Conservation (phyloP, 164 flowering plant genomes). For the Litsea cubeba region DNA sequence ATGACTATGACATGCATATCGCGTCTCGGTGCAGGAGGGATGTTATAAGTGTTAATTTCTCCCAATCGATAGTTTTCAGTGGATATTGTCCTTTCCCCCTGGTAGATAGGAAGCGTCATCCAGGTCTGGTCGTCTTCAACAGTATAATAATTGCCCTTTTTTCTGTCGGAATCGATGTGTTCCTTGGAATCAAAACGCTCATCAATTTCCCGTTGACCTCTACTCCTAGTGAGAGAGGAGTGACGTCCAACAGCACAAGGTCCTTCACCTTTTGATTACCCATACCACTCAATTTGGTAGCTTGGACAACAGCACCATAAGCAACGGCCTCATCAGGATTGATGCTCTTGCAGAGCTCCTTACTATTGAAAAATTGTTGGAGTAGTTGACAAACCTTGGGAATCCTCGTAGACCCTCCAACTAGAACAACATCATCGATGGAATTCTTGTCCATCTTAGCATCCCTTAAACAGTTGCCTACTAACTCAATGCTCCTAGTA, state of each 20-base stretch:
- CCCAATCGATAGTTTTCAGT: conserved; percentile 54
- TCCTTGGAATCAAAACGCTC: conserved; percentile 50
- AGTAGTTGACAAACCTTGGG: conserved; percentile 52
- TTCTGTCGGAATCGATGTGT: conserved; percentile 53
- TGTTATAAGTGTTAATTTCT: conserved; percentile 45
- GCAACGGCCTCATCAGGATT: conserved; percentile 68
- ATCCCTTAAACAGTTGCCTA: conserved; percentile 46
- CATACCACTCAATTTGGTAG: conserved; percentile 39
- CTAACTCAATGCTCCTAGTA: conserved; percentile 50
- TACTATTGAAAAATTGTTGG: conserved; percentile 58
- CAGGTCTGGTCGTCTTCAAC: too few relatives aligned
- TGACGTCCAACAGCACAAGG: conserved; percentile 48
- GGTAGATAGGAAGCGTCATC: too few relatives aligned
- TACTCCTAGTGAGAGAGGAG: conserved; percentile 49
- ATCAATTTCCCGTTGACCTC: conserved; percentile 46
- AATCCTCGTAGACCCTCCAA: conserved; percentile 57
- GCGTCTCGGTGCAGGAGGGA: conserved; percentile 55
- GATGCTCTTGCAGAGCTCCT: conserved; percentile 60
- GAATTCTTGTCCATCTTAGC: conserved; percentile 51
- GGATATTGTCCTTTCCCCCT: conserved; percentile 58
- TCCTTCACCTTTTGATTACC: conserved; percentile 55
- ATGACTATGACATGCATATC: conserved; percentile 40
- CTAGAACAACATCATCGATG: conserved; percentile 51
- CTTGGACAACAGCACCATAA: conserved; percentile 60
- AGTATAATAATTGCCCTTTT: conserved; percentile 35